Evolutionary conservation across 129 eudicot genomes (phyloP).

Genomic region (Pittosporum tobira): DNA sequence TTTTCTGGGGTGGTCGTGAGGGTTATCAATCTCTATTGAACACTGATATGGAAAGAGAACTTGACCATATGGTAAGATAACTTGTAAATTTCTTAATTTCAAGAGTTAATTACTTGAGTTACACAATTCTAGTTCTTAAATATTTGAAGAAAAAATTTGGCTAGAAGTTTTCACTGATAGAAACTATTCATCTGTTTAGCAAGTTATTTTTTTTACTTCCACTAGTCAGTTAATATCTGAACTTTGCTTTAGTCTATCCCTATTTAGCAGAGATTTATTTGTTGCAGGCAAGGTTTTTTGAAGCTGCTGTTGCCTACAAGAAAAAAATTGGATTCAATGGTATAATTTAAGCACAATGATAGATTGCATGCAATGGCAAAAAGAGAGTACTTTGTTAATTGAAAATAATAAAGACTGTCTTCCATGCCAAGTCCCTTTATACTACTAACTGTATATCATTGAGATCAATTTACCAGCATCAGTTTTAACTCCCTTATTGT

Average conservation of each 20-base stretch:
- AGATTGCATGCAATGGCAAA: not conserved
- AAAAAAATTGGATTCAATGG: conserved; percentile 97
- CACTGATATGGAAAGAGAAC: conserved; percentile 98
- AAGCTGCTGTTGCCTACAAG: conserved; percentile 92
- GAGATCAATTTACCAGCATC: no score
- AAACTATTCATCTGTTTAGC: no score
- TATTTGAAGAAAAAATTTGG: no score
- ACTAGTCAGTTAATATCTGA: not conserved
- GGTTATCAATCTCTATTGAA: conserved; percentile 94
- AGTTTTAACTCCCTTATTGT: not conserved
- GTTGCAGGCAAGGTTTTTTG: conserved; percentile 77
- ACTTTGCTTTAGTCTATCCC: not conserved
- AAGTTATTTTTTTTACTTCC: no score
- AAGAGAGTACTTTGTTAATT: no score
- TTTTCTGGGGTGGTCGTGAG: conserved; percentile 99
- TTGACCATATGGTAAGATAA: conserved; percentile 71
- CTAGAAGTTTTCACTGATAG: no score
- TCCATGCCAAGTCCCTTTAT: not conserved
- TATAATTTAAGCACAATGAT: conserved; percentile 11
- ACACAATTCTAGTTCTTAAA: no score
- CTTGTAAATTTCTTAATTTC: not conserved
- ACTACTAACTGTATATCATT: not conserved
- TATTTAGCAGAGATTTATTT: not conserved
- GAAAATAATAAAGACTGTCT: no score
- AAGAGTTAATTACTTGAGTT: no score